Conservation (phyloP, 352 stramenopile genomes). For the Sclerospora graminicola region DNA sequence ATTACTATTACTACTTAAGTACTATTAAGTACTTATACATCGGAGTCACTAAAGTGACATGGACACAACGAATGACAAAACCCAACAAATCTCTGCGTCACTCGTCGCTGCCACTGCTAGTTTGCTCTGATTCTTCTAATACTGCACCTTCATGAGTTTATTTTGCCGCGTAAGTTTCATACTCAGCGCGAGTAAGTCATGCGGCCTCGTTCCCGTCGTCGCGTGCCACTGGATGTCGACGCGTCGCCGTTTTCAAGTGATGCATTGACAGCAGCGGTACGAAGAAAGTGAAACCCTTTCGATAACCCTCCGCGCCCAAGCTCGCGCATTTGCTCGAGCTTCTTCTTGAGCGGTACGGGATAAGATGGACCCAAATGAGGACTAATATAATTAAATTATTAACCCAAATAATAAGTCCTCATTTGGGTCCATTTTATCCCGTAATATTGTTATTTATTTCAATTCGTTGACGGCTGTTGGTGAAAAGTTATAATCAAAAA, state of each 20-base stretch:
- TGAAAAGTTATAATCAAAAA: too few relatives aligned
- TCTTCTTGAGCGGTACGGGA: conserved; percentile 40
- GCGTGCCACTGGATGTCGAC: neutral
- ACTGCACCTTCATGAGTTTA: conserved; percentile 79
- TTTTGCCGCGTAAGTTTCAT: conserved; percentile 87
- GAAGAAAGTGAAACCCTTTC: conserved; percentile 75
- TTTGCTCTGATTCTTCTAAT: conserved; percentile 62
- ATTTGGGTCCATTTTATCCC: too few relatives aligned
- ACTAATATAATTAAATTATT: too few relatives aligned
- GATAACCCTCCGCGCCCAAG: conserved; percentile 57
- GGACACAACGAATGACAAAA: too few relatives aligned
- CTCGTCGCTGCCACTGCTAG: conserved; percentile 23
- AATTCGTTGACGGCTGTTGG: too few relatives aligned
- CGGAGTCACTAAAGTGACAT: too few relatives aligned
- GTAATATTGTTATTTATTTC: too few relatives aligned
- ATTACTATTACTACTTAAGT: too few relatives aligned
- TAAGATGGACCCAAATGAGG: too few relatives aligned
- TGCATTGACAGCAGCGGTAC: conserved; percentile 17
- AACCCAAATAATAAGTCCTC: too few relatives aligned
- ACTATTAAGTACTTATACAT: too few relatives aligned
- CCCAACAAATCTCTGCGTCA: conserved; percentile 45
- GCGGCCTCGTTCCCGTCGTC: neutral
- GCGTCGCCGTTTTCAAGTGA: conserved; percentile 13
- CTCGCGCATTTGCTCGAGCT: conserved; percentile 85
- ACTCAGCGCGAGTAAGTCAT: conserved; percentile 50